phyloP scores from a whole-genome alignment of 768 basidiomycete species.

The Saitozyma sp. region DNA sequence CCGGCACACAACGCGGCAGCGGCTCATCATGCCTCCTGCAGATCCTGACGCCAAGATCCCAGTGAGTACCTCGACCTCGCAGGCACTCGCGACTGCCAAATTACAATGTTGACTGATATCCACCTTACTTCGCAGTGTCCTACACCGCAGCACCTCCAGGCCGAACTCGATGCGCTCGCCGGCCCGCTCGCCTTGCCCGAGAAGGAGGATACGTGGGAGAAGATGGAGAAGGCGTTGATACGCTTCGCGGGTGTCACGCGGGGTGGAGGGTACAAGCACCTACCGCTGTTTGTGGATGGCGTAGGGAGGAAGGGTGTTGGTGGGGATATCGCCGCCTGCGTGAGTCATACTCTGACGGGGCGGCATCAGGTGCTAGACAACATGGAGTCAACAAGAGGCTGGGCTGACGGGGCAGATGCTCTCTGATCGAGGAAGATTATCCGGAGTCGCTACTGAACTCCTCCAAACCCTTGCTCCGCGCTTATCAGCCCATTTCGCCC shows the following conservation, averaged over 20 bases:
- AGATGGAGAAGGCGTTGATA: slow-evolving; percentile 53
- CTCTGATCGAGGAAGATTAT: slow-evolving; percentile 48
- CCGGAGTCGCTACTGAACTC: slow-evolving; percentile 51
- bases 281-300: slow-evolving; percentile 41
- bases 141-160: slow-evolving; percentile 42
- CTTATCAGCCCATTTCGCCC: slow-evolving; percentile 47
- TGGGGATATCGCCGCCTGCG: slow-evolving; percentile 43
- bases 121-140: slow-evolving; percentile 35
- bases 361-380: not conserved
- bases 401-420: slow-evolving; percentile 28
- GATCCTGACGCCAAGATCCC: slow-evolving; percentile 46
- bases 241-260: slow-evolving; percentile 54
- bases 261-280: slow-evolving; percentile 52
- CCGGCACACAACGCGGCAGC: not conserved
- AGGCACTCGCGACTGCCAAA: not conserved
- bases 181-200: slow-evolving; percentile 48
- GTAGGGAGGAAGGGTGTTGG: slow-evolving; percentile 49
- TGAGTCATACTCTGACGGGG: slow-evolving; percentile 22
- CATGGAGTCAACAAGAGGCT: not conserved
- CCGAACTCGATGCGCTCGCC: slow-evolving; percentile 48
- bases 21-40: slow-evolving; percentile 29
- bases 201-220: slow-evolving; percentile 56
- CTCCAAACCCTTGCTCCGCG: slow-evolving; percentile 53
- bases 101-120: slow-evolving; percentile 10
- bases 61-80: slow-evolving; percentile 17